A percentile compares a stretch with the other conserved stretches of the same genome.
Conservation (phyloP, 768 basidiomycete species). For the Kwoniella europaea region DNA sequence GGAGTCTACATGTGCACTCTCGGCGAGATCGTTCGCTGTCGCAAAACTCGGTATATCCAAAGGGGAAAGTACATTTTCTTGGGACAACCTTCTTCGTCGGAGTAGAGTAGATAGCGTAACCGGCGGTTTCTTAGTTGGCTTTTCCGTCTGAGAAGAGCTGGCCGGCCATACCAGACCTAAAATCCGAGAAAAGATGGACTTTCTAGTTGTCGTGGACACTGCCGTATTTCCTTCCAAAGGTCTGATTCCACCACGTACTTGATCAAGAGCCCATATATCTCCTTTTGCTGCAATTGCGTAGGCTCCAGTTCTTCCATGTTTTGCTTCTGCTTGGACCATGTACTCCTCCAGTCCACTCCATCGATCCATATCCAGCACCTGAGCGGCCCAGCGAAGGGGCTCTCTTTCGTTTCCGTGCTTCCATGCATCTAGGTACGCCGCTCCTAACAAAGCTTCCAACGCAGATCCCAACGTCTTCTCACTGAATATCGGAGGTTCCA, state of each 20-base stretch:
- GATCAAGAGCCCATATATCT: neutral
- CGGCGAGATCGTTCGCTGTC: too few relatives aligned
- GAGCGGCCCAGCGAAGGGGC: neutral
- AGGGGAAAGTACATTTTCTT: neutral
- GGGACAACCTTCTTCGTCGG: neutral
- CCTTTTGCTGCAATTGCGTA: neutral
- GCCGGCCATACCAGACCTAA: neutral
- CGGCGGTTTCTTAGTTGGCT: neutral
- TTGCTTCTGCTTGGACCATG: neutral
- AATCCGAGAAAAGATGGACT: neutral
- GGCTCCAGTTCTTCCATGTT: neutral
- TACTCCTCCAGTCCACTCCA: conserved; percentile 4
- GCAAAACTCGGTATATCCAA: too few relatives aligned
- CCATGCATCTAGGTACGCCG: conserved; percentile 14
- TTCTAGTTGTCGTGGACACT: neutral
- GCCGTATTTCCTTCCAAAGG: neutral
- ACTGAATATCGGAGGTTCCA: neutral
- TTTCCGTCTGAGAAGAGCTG: neutral
- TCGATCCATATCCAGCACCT: neutral
- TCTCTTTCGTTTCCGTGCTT: neutral
- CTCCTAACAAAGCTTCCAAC: conserved; percentile 13
- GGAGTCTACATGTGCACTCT: too few relatives aligned
- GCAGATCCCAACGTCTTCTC: conserved; percentile 7
- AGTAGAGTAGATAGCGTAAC: neutral
- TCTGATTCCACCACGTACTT: too few relatives aligned